Percentiles rank a stretch among this genome's conserved stretches.
These are phyloP conservation scores for Aureobasidium vineae DNA, from an alignment of 2,329 filamentous ascomycete genomes.

Conservation along the genomic window DNA sequence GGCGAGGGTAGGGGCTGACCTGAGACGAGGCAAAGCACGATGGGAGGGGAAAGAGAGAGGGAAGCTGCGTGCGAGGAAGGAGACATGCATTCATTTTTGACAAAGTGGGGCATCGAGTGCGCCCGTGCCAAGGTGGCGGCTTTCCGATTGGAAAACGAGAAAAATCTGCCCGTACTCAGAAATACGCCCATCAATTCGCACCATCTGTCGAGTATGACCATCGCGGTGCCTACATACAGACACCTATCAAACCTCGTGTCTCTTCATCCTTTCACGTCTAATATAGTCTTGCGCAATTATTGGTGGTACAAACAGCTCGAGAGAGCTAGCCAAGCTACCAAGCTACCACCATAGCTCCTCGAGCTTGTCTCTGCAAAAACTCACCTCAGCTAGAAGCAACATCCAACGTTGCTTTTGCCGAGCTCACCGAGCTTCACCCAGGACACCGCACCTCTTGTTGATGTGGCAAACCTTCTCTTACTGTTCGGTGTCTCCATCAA, in stretches of 20 bases:
- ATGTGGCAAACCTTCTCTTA: neutral
- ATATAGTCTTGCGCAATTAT: neutral
- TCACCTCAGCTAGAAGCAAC: conserved; percentile 6
- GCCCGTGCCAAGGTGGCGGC: no score
- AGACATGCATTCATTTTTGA: no score
- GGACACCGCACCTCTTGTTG: conserved; percentile 1
- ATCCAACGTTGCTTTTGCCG: neutral
- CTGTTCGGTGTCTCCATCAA: neutral
- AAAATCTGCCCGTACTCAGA: no score
- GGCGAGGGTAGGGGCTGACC: conserved; percentile 23
- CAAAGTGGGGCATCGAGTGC: no score
- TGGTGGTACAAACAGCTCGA: neutral
- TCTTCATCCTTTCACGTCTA: neutral
- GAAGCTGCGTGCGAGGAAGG: no score
- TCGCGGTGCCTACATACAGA: neutral
- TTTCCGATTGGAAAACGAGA: no score
- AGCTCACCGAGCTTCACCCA: conserved; percentile 21
- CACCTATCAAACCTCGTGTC: no score
- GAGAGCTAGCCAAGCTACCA: neutral
- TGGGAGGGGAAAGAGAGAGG: conserved; percentile 22
- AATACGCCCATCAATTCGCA: no score
- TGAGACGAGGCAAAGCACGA: conserved; percentile 24
- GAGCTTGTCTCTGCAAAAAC: conserved; percentile 1
- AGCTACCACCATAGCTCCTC: conserved; percentile 4
- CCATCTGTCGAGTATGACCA: neutral